Percentiles rank a stretch among this genome's conserved stretches.
Conservation (phyloP, 768 basidiomycete species). For the Kwoniella europaea region DNA sequence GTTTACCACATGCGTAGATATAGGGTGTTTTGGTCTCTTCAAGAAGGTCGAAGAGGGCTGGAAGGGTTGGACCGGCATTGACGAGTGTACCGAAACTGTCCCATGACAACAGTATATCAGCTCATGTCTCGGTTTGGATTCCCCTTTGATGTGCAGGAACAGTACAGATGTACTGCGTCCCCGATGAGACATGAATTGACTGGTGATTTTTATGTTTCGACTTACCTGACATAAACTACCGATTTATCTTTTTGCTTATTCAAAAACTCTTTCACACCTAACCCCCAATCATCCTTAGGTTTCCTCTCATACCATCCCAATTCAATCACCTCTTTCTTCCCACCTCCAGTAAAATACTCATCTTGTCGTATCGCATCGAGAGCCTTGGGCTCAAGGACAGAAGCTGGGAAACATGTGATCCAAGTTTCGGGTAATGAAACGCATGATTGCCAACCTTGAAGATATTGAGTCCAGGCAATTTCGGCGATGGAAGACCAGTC, state of each 20-base stretch:
- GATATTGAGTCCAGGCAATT: conserved; percentile 20
- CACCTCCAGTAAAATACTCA: conserved; percentile 3
- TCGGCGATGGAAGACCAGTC: conserved; percentile 15
- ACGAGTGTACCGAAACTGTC: conserved; percentile 33
- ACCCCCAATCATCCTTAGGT: conserved; percentile 6
- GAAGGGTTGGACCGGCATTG: conserved; percentile 7
- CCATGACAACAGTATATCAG: too few relatives aligned
- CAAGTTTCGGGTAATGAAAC: conserved; percentile 7
- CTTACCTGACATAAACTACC: conserved; percentile 27
- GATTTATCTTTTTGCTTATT: conserved; percentile 13
- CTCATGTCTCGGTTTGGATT: not conserved
- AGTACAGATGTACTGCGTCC: too few relatives aligned
- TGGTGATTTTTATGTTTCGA: not conserved
- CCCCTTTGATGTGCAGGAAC: too few relatives aligned
- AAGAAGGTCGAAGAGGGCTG: conserved; percentile 14
- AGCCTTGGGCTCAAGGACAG: conserved; percentile 20
- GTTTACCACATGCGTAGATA: conserved; percentile 28
- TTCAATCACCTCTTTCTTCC: conserved; percentile 17
- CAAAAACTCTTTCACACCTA: conserved; percentile 23
- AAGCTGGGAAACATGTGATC: conserved; percentile 29
- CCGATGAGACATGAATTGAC: not conserved
- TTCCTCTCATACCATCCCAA: conserved; percentile 25
- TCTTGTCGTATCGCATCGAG: conserved; percentile 20
- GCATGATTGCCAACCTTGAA: conserved; percentile 11
- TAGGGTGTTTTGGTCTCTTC: conserved; percentile 13